phyloP scores from a whole-genome alignment of 2,329 filamentous ascomycete genomes.

The Ophiostoma triangulosporum region DNA sequence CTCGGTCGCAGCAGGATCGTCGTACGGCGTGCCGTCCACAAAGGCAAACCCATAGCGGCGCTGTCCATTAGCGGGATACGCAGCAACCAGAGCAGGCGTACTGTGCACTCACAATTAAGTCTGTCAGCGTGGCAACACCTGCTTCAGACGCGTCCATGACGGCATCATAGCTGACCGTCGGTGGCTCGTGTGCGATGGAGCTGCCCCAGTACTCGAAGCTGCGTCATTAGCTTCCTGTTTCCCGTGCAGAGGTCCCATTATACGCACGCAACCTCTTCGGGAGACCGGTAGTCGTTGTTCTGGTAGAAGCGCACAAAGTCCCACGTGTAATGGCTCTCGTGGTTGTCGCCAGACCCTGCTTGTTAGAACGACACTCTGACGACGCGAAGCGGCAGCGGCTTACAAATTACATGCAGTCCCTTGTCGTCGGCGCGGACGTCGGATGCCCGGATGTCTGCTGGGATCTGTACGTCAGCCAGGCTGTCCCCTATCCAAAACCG shows the following conservation, averaged over 20 bases:
- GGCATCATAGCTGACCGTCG: slow-evolving; percentile 44
- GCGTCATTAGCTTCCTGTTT: background rate
- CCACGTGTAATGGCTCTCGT: slow-evolving; percentile 54
- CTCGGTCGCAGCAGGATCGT: slow-evolving; percentile 57
- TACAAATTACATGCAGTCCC: slow-evolving; percentile 38
- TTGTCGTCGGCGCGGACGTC: slow-evolving; percentile 21
- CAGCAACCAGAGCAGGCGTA: background rate
- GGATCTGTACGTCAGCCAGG: slow-evolving; percentile 26
- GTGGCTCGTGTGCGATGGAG: slow-evolving; percentile 31
- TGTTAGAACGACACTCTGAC: background rate
- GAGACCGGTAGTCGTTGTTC: slow-evolving; percentile 19
- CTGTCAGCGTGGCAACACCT: slow-evolving; percentile 48
- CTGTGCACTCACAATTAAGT: slow-evolving; percentile 32
- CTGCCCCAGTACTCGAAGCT: slow-evolving; percentile 20
- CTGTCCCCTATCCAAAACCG: background rate
- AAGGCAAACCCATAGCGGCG: slow-evolving; percentile 63
- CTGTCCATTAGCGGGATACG: slow-evolving; percentile 32
- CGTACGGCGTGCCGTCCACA: slow-evolving; percentile 51
- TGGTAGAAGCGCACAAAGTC: slow-evolving; percentile 43
- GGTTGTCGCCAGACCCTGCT: slow-evolving; percentile 52
- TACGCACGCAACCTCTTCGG: slow-evolving; percentile 23
- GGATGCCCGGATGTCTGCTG: slow-evolving; percentile 26
- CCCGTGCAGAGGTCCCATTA: background rate
- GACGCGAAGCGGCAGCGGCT: slow-evolving; percentile 10
- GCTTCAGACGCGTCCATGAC: slow-evolving; percentile 42